Evolutionary conservation across 768 basidiomycete genomes (phyloP), one percentile per base, ranked within the genome.

Genomic region (Boletus subparvulus): DNA sequence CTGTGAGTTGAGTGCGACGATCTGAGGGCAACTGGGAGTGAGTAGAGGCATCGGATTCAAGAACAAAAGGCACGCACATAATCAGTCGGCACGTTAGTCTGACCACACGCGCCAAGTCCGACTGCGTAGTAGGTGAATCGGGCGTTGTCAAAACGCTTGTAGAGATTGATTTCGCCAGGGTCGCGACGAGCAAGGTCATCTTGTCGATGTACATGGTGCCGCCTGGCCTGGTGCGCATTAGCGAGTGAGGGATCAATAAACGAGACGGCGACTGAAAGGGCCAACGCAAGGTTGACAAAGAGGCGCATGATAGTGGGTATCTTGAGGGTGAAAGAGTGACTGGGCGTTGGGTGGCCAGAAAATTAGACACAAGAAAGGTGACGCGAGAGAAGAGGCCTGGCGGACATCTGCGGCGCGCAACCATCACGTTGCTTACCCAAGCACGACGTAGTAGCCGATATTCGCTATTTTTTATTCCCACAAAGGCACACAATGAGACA

Each of bases 1-100:
- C 33, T 45, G 54, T 32, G 72, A 33, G 50, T 75, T 65, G 39
- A 78, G 65, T 2, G 84, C 84, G 39, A 87, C 85, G 58, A 85
- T 78, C 85, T 86, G 54, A 21, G 13, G 12, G 48, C 10, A 47
- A 7, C 37, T 26, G 11, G 47, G 37, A 26, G 47, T 66, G 40
- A 67, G 55, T 19, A 41, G 39, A 12, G 7, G 13, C 19, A n/a
- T 14, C 5, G n/a, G 16, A 50, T 24, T 5, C 21, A 6, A 52
- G 26, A 45, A 35, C 21, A 26, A 48, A 33, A 9, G 36, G 13
- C 19, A 62, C 73, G 37, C 50, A 79, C 77, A 53, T 66, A 76
- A 52, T 80, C 79, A 9, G 26, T 39, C 10, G 65, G 61, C 12
- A 33, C 35, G 61, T 68, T 74, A 10, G 6, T 30, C 13, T 42